These are phyloP conservation scores for Diaporthe amygdali DNA, from an alignment of 2,329 filamentous ascomycete genomes.

Conservation along the genomic window DNA sequence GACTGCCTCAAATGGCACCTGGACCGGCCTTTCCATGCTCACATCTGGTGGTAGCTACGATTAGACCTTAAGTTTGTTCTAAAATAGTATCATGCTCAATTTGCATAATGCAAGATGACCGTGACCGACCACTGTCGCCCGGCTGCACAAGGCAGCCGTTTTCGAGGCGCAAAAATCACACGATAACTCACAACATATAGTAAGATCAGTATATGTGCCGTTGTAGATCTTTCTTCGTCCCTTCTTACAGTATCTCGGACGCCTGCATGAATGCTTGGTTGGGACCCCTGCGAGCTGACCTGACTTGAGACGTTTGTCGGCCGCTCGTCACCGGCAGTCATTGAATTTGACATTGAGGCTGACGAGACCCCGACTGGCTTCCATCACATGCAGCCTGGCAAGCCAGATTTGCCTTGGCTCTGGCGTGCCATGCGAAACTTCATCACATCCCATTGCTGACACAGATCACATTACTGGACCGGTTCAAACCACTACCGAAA, in stretches of 20 bases:
- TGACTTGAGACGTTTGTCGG: neutral
- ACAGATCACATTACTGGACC: neutral
- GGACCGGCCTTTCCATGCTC: too few species aligned
- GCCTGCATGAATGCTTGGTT: neutral
- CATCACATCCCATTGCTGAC: constrained; percentile 6
- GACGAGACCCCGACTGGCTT: neutral
- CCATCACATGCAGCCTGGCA: too few species aligned
- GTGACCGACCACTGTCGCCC: neutral
- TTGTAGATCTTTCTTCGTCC: neutral
- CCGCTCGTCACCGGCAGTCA: neutral
- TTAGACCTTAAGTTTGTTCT: too few species aligned
- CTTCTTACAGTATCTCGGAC: neutral
- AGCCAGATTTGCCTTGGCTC: neutral
- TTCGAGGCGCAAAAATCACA: neutral
- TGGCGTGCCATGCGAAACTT: neutral
- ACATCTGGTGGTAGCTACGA: too few species aligned
- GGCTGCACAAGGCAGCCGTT: too few species aligned
- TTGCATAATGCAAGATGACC: too few species aligned
- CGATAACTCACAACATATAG: neutral
- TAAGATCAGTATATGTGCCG: too few species aligned
- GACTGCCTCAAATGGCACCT: too few species aligned
- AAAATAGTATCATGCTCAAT: too few species aligned
- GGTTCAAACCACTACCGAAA: neutral
- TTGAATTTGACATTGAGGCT: neutral
- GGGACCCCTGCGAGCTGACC: neutral